Base-by-base conservation (phyloP, 129 eudicot genomes). In the Smallanthus sonchifolius region DNA sequence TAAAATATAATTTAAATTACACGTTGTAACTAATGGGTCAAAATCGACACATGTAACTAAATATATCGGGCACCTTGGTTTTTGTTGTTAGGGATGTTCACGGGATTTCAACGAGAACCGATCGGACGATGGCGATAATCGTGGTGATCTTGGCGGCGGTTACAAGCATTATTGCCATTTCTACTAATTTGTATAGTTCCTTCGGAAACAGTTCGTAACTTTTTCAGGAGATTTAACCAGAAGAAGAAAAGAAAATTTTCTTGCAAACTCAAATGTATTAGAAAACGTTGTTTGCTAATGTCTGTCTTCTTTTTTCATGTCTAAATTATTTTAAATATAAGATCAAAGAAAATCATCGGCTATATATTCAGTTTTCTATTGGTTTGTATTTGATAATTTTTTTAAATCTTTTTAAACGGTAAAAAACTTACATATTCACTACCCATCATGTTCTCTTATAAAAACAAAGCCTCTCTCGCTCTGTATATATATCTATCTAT, bases 91-190 rank as follows among this genome's bases (percentile, higher is more conserved):
- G 97, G 77, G 97, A 92, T 77, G 78, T 85, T 66, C 87, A 81
- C 14, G 79, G 86, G 73, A 81, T 89, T 77, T 89, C 91, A 6
- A 76, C 85, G 4, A 77, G 71, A 32, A 80, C 75, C 77, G 97
- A 92, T 44, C 85, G 77, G 61, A 74, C 78, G 5, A 79, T 92
- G 78, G 97, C 97, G 2, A 79, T 80, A 16, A 4, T 78, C 69
- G 90, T 89, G 84, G 78, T 87, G 74, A 43, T 92, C 0, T 74
- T 89, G 45, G 97, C 97, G 0, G 74, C 86, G 6, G 84, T 80
- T 36, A 92, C 97, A 15, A 92, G 97, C 47, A 69, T 77, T 45
- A 68, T 87, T 56, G 91, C 97, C 77, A 87, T 92, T 60, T 87
- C 83, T 66, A 83, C 86, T 24, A 92, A 82, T 78, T 38, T 92